These are phyloP conservation scores for Cyberlindnera petersonii DNA, from an alignment of 805 yeast species.

Conservation along the genomic window DNA sequence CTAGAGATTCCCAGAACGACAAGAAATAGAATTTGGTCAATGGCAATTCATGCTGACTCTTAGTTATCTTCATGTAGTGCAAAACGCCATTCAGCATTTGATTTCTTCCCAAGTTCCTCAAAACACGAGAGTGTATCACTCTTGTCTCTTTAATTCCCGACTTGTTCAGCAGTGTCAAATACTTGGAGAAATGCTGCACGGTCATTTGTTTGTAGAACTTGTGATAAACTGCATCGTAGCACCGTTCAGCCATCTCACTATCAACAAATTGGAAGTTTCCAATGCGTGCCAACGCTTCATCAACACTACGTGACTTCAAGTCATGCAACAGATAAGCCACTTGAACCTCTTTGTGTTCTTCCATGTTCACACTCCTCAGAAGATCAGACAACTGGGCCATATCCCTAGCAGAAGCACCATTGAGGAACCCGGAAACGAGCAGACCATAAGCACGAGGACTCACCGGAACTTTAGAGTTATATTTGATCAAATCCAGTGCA, in stretches of 20 bases:
- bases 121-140: slow-evolving; percentile 2
- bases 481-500: slow-evolving; percentile 20
- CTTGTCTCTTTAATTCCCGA: slow-evolving; percentile 8
- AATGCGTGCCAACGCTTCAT: slow-evolving; percentile 6
- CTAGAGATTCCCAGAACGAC: slow-evolving; percentile 8
- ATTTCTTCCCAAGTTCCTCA: slow-evolving; percentile 7
- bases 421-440: slow-evolving; percentile 11
- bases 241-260: slow-evolving; percentile 7
- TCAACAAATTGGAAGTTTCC: background rate
- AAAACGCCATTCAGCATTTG: background rate
- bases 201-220: slow-evolving; percentile 9
- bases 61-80: slow-evolving; percentile 7
- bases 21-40: slow-evolving; percentile 5
- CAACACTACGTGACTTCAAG: slow-evolving; percentile 2
- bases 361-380: slow-evolving; percentile 2
- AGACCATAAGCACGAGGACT: slow-evolving; percentile 16
- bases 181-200: slow-evolving; percentile 10
- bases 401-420: slow-evolving; percentile 12
- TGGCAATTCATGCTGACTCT: background rate
- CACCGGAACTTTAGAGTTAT: slow-evolving; percentile 22
- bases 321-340: slow-evolving; percentile 11
- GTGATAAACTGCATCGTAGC: slow-evolving; percentile 13
- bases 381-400: slow-evolving; percentile 7
- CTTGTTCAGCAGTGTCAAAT: slow-evolving; percentile 9
- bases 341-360: slow-evolving; percentile 6